These are phyloP conservation scores for Isoetes taiwanensis DNA, from an alignment of 75 land plant genomes.

Conservation along the genomic window DNA sequence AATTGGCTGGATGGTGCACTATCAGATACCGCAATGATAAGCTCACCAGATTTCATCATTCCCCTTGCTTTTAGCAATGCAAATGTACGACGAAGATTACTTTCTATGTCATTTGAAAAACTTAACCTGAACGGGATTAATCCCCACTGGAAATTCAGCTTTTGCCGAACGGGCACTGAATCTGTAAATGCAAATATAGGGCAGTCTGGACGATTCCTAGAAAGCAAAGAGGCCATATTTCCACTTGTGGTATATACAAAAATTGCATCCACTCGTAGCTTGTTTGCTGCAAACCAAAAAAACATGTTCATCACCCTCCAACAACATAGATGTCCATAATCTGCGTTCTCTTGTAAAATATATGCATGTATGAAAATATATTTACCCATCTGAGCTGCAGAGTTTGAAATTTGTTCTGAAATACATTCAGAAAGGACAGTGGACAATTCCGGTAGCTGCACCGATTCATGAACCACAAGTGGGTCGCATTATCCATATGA, in stretches of 20 bases:
- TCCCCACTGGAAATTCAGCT: conserved; percentile 88
- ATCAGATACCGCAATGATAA: conserved; percentile 87
- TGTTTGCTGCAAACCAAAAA: conserved; percentile 72
- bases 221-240: conserved; percentile 68
- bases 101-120: conserved; percentile 86
- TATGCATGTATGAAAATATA: neutral
- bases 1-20: conserved; percentile 6
- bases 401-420: conserved; percentile 79
- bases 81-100: conserved; percentile 73
- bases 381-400: conserved; percentile 94
- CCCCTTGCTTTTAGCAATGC: conserved; percentile 76
- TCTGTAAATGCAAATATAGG: conserved; percentile 91
- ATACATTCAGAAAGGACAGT: conserved; percentile 46
- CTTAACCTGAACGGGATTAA: conserved; percentile 79
- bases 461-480: conserved; percentile 40
- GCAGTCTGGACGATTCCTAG: conserved; percentile 67
- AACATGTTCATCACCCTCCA: no score
- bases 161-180: conserved; percentile 48
- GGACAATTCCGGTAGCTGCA: conserved; percentile 44
- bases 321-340: neutral
- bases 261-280: conserved; percentile 76
- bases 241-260: conserved; percentile 79
- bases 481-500: no score
- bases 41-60: conserved; percentile 84
- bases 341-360: neutral